A percentile compares a stretch with the other conserved stretches of the same genome.
These are phyloP conservation scores for Lachancea meyersii DNA, from an alignment of 805 yeast species.

Conservation along the genomic window DNA sequence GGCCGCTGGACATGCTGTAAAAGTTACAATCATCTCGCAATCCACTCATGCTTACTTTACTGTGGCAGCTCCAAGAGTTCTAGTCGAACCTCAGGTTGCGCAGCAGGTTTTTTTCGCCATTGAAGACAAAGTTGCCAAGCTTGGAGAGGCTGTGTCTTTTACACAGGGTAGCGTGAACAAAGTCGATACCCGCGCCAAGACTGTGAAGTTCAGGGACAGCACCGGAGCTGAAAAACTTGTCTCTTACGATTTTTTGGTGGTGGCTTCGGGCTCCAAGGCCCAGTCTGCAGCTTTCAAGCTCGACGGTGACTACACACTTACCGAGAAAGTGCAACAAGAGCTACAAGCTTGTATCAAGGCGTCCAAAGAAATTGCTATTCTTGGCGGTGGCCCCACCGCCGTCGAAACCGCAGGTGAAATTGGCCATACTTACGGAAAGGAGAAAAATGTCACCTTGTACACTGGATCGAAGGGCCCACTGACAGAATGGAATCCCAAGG, in stretches of 20 bases:
- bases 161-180: not conserved
- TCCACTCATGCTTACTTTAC: slow-evolving; percentile 4
- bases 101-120: slow-evolving; percentile 1
- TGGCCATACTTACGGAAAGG: slow-evolving; percentile 1
- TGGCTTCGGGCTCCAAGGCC: slow-evolving; percentile 5
- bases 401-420: slow-evolving; percentile 6
- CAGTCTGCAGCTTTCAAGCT: slow-evolving; percentile 5
- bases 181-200: not conserved
- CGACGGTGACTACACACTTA: not conserved
- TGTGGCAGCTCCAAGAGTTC: slow-evolving; percentile 3
- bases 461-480: slow-evolving; percentile 3
- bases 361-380: not conserved
- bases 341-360: not conserved
- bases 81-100: slow-evolving; percentile 2
- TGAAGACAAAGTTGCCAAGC: slow-evolving; percentile 1
- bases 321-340: not conserved
- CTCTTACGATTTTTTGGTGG: slow-evolving; percentile 1
- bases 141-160: not conserved
- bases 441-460: not conserved
- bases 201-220: not conserved
- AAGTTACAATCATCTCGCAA: not conserved
- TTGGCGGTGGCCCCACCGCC: slow-evolving; percentile 7
- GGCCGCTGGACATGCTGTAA: not conserved
- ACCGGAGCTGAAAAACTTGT: not conserved
- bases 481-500: slow-evolving; percentile 1